Conservation (phyloP, 805 yeast species). For the Zygotorulaspora danielsina region DNA sequence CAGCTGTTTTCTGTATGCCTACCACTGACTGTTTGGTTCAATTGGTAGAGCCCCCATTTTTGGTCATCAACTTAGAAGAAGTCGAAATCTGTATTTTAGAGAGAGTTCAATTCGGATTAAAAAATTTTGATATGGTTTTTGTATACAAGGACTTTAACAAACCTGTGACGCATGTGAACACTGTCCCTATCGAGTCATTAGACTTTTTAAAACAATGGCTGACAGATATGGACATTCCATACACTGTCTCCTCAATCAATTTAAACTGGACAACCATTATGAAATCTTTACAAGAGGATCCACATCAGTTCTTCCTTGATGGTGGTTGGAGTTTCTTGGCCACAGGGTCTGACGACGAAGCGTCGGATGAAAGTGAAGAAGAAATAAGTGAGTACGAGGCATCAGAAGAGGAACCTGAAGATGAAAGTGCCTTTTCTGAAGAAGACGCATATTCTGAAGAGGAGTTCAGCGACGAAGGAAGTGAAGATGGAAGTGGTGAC, state of each 20-base stretch:
- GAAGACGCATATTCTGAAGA: slow-evolving; percentile 39
- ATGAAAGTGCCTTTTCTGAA: slow-evolving; percentile 39
- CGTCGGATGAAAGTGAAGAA: slow-evolving; percentile 63
- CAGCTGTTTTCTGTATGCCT: slow-evolving; percentile 92
- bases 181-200: slow-evolving; percentile 86
- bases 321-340: slow-evolving; percentile 97
- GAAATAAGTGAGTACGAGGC: slow-evolving; percentile 49
- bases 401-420: slow-evolving; percentile 42
- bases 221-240: slow-evolving; percentile 95
- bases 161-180: slow-evolving; percentile 88
- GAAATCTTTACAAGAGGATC: slow-evolving; percentile 90
- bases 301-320: slow-evolving; percentile 86
- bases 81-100: slow-evolving; percentile 93
- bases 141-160: slow-evolving; percentile 85
- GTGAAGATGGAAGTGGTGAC: slow-evolving; percentile 30
- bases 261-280: slow-evolving; percentile 93
- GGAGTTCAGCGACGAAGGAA: slow-evolving; percentile 34
- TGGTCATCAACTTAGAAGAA: slow-evolving; percentile 86
- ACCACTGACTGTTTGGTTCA: slow-evolving; percentile 95
- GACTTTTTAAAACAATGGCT: slow-evolving; percentile 96
- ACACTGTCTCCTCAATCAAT: slow-evolving; percentile 90
- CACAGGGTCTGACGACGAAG: slow-evolving; percentile 78
- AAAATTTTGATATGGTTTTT: slow-evolving; percentile 95
- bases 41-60: slow-evolving; percentile 89
- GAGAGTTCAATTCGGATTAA: slow-evolving; percentile 94